phyloP scores from a whole-genome alignment of 1,284 basidiomycete genomes.

The Ustanciosporium gigantosporum region DNA sequence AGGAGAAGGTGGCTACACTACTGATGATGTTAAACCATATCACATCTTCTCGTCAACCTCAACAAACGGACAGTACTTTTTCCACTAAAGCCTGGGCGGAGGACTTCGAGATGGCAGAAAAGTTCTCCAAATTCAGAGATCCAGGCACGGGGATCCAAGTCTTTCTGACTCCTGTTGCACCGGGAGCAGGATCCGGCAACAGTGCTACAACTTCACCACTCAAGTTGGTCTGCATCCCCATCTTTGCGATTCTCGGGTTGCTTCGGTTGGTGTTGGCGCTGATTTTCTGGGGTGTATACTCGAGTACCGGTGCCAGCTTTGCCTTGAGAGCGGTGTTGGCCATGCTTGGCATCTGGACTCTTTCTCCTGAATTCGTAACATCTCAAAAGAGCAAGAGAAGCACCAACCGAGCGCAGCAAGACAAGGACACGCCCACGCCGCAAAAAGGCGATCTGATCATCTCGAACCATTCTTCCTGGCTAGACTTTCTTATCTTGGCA shows the following conservation, averaged over 20 bases:
- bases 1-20: too few species aligned
- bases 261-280: constrained; percentile 1
- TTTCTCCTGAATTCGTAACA: constrained; percentile 1
- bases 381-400: too few species aligned
- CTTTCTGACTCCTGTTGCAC: constrained; percentile 33
- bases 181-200: neutral
- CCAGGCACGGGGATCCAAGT: constrained; percentile 45
- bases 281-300: constrained; percentile 5
- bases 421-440: neutral
- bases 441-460: constrained; percentile 50
- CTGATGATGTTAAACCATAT: too few species aligned
- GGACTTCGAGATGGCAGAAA: constrained; percentile 41
- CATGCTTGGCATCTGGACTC: constrained; percentile 3
- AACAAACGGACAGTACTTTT: too few species aligned
- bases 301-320: neutral
- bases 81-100: too few species aligned
- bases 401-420: too few species aligned
- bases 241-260: constrained; percentile 14
- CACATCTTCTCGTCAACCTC: too few species aligned
- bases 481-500: constrained; percentile 52
- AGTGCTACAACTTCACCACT: too few species aligned
- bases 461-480: constrained; percentile 50
- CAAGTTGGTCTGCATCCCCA: neutral
- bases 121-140: constrained; percentile 39
- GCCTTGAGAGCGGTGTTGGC: constrained; percentile 6